A percentile compares a stretch with the other conserved stretches of the same genome.
phyloP scores from a whole-genome alignment of 2,329 filamentous ascomycete genomes.

The Cytospora piceicola region DNA sequence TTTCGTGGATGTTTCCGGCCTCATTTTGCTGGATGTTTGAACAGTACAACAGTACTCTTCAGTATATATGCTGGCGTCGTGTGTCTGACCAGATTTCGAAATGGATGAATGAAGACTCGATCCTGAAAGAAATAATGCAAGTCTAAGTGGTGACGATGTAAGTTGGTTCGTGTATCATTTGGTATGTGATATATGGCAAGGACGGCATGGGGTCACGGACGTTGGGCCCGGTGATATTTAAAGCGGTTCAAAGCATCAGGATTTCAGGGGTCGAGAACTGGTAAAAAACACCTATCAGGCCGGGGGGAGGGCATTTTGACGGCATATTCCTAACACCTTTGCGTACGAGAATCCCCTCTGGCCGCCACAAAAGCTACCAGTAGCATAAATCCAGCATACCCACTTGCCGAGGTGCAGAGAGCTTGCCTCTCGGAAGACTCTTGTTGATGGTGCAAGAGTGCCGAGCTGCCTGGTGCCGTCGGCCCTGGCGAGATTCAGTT shows the following conservation, averaged over 20 bases:
- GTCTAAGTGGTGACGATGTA: neutral
- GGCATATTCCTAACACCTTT: neutral
- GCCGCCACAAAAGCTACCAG: neutral
- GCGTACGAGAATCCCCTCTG: neutral
- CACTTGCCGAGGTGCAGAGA: conserved; percentile 28
- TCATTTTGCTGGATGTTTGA: conserved; percentile 37
- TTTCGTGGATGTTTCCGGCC: conserved; percentile 36
- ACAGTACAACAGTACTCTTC: neutral
- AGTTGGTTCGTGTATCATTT: neutral
- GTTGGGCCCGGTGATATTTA: conserved; percentile 21
- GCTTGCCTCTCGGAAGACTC: neutral
- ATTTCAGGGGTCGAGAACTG: neutral
- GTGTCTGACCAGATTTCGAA: neutral
- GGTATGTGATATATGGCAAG: neutral
- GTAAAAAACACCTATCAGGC: neutral
- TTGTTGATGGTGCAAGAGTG: too few relatives aligned
- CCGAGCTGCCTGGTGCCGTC: conserved; percentile 6
- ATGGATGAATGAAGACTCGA: neutral
- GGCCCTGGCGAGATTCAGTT: conserved; percentile 21
- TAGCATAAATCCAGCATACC: conserved; percentile 7
- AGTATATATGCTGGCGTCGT: neutral
- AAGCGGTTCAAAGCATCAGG: neutral
- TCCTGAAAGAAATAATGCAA: conserved; percentile 6
- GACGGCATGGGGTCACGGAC: conserved; percentile 8
- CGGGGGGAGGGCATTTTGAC: neutral